A percentile compares a stretch with the other conserved stretches of the same genome.
Conservation (phyloP, 148 eudicot genomes). For the Rhododendron ovatum region DNA sequence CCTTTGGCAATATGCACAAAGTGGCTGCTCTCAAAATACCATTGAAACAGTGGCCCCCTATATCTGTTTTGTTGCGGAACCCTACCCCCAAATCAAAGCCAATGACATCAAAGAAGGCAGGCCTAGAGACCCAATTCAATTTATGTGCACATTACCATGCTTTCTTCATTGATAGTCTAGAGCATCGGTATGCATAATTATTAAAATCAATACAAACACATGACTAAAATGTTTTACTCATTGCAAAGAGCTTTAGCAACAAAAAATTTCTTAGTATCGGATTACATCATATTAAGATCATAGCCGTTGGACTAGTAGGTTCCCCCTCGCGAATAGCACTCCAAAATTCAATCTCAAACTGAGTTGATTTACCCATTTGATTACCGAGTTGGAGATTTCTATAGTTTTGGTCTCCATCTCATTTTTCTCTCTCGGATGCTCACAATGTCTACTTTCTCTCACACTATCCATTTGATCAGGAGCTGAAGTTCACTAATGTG, state of each 20-base stretch:
- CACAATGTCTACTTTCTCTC: neutral
- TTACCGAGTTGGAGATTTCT: neutral
- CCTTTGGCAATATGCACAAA: too few species aligned
- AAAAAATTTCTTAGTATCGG: neutral
- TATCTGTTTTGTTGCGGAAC: too few species aligned
- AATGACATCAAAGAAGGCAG: too few species aligned
- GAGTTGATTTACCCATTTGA: neutral
- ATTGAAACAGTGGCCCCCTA: too few species aligned
- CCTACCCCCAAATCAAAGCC: too few species aligned
- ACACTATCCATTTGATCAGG: neutral
- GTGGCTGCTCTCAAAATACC: too few species aligned
- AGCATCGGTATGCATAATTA: neutral
- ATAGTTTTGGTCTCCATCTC: neutral
- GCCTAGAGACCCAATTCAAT: too few species aligned
- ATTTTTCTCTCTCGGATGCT: neutral
- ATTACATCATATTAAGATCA: neutral
- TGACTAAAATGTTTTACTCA: neutral
- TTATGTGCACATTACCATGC: too few species aligned
- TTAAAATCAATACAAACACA: neutral
- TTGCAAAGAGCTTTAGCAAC: neutral
- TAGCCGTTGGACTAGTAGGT: neutral
- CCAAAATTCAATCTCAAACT: neutral
- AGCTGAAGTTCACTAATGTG: neutral
- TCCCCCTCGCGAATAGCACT: neutral
- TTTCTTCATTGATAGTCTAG: too few species aligned